Evolutionary conservation across 495 filamentous ascomycete genomes (phyloP), one percentile per base, ranked within the genome.

Genomic region (Tuber umbilicatum): DNA sequence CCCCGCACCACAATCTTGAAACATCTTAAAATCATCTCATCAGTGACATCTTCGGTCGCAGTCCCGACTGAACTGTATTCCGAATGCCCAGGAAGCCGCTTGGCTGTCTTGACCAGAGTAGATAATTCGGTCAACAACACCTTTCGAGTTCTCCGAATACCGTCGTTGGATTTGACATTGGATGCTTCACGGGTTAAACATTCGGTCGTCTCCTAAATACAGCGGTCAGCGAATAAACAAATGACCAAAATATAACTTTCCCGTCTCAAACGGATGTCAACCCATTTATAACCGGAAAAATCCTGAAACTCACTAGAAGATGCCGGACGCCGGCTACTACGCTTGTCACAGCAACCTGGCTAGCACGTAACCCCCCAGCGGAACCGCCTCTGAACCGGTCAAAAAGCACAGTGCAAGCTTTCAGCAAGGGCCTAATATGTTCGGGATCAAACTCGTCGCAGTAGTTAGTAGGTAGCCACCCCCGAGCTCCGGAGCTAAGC

Each of bases 381-480:
- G 88, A 88, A 75, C 88, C 84, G 81, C 86, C 91, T 85, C 88
- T 90, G 82, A 97, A 89, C 76, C 97, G 86, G 82, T 98, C 95
- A 92, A 94, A 98, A 74, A 98, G 93, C 76, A 93, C 91, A 14
- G 94, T 90, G 81, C 97, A 85, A 2, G 95, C 94, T 75, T 92
- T 92, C 39, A 99, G 86, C 42, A 98, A 87, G 74, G 89, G 91
- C 74, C 90, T 89, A 87, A 97, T 94, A 70, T 92, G 89, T 35
- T 93, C 86, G 69, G 93, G 91, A 76, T 97, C 92, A 83, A 97
- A 99, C 17, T 92, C 88, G 82, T 97, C 93, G 85, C 96, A 99
- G 83, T 98, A 98, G 83, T 99, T 99, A 5, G 96, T 98, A 41
- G 96, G 96, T 74, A 99, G 85, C 96, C 96, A 99, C 73, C 96